A percentile compares a stretch with the other conserved stretches of the same genome.
These are phyloP conservation scores for Mycena crocata DNA, from an alignment of 768 basidiomycete species.

Conservation along the genomic window DNA sequence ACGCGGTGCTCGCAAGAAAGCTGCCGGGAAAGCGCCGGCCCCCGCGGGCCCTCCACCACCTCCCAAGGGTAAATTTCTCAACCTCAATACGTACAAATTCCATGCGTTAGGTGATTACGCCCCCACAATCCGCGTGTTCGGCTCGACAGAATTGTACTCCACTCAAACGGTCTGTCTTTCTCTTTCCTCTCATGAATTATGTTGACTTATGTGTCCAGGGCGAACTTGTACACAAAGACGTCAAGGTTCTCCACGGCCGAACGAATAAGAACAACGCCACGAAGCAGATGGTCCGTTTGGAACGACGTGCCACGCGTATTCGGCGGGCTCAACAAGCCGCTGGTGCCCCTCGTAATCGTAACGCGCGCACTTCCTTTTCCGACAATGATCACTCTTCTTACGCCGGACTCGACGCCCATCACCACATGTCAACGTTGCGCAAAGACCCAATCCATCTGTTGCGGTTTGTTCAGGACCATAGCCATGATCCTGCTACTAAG, in stretches of 20 bases:
- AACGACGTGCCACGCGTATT: slow-evolving; percentile 27
- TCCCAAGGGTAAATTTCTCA: slow-evolving; percentile 28
- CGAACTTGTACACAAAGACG: slow-evolving; percentile 49
- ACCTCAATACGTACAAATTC: slow-evolving; percentile 43
- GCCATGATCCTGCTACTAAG: background rate
- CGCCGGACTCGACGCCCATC: background rate
- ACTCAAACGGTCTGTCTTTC: slow-evolving; percentile 42
- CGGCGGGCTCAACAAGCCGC: slow-evolving; percentile 27
- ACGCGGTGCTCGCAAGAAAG: slow-evolving; percentile 29
- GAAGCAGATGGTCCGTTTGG: slow-evolving; percentile 39
- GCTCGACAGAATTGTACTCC: slow-evolving; percentile 47
- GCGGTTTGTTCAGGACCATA: background rate
- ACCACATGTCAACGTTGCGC: background rate
- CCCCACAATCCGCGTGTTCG: slow-evolving; percentile 33
- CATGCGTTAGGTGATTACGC: slow-evolving; percentile 45
- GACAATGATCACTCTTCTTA: background rate
- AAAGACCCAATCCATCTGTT: background rate
- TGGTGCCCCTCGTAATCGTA: slow-evolving; percentile 19
- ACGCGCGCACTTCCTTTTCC: background rate
- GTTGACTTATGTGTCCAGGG: slow-evolving; percentile 39
- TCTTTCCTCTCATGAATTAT: background rate
- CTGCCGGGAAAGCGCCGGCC: background rate
- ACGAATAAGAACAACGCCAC: slow-evolving; percentile 47
- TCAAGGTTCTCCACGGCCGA: slow-evolving; percentile 48
- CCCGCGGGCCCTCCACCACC: slow-evolving; percentile 20